Evolutionary conservation across 371 early-diverging fungal species (phyloP), one percentile per base, ranked within the genome.

Genomic region (Apophysomyces variabilis): DNA sequence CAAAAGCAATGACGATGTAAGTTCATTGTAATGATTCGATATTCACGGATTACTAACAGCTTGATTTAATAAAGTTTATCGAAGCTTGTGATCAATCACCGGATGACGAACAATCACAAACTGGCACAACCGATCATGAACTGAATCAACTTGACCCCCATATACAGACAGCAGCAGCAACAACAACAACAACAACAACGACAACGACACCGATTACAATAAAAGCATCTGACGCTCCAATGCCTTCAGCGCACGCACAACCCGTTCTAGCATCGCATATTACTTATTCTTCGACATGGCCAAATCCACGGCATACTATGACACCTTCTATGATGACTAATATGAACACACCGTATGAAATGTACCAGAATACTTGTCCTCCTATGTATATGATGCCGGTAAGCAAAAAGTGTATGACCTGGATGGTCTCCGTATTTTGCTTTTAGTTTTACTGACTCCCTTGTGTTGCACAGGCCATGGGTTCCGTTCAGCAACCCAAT

Each of bases 1-100:
- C 43, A 79, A 79, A 67, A 73, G 77, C 13, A 79, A 79, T 44
- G 71, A 71, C 37, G 80, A 79, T 57, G 80, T 75, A 75, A 72
- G 69, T 64, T 8, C 9, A 26, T 16, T 37, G 8, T 32, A 45
- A 13, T 18, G 16, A 13, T 13, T 11, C 6, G 4, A n/a, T 26
- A 21, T 5, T 21, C 9, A 7, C 8, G n/a, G 8, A 21, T 50
- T 50, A 4, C 54, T 50, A n/a, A 50, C 3, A n/a, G 18, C 7
- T 50, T 1, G 3, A 45, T 16, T 50, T 11, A 5, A 21, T 50
- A 11, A 11, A 50, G 54, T 50, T 50, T 21, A 50, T 50, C 21
- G 54, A 50, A 9, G 54, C 54, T 6, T 50, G 18, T 11, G 54
- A 50, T 21, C 54, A 47, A 47, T 47, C 21, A 50, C 16, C 21